Evolutionary conservation across 306 rosid species (phyloP).

Genomic region (Hippophae gyantsensis): DNA sequence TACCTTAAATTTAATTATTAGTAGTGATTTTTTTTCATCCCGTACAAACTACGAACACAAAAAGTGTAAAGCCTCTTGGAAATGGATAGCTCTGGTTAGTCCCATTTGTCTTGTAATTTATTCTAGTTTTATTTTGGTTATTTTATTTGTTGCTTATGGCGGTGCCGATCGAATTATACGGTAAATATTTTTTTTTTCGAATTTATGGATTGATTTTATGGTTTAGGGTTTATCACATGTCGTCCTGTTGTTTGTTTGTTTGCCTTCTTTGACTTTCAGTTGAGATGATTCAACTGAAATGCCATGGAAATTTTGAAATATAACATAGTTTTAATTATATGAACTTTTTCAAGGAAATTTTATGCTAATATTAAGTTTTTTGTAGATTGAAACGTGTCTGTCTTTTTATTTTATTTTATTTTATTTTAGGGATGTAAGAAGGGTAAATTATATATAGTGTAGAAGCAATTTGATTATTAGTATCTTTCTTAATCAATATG

Average conservation of each 20-base stretch:
- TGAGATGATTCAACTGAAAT: constrained; percentile 11
- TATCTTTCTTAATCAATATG: no score
- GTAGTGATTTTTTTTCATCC: no score
- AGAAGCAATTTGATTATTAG: no score
- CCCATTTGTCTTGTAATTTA: constrained; percentile 6
- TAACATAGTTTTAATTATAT: constrained; percentile 11
- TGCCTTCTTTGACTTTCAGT: neutral
- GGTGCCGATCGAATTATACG: constrained; percentile 10
- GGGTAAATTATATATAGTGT: no score
- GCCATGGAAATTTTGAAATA: neutral
- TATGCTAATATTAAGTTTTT: neutral
- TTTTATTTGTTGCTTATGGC: constrained; percentile 5
- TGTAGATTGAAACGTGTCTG: no score
- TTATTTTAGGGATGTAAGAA: no score
- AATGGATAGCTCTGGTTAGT: constrained; percentile 64
- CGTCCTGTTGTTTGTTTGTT: no score
- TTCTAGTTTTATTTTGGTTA: constrained; percentile 1
- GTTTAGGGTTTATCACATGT: neutral
- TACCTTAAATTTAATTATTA: no score
- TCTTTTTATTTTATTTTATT: no score
- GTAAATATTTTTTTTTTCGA: neutral
- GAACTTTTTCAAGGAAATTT: neutral
- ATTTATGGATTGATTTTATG: no score
- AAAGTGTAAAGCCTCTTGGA: neutral
- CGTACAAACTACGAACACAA: no score